A percentile compares a stretch with the other conserved stretches of the same genome.
Evolutionary conservation across 2,329 filamentous ascomycete genomes (phyloP).

Genomic region (Phialophora verrucosa): DNA sequence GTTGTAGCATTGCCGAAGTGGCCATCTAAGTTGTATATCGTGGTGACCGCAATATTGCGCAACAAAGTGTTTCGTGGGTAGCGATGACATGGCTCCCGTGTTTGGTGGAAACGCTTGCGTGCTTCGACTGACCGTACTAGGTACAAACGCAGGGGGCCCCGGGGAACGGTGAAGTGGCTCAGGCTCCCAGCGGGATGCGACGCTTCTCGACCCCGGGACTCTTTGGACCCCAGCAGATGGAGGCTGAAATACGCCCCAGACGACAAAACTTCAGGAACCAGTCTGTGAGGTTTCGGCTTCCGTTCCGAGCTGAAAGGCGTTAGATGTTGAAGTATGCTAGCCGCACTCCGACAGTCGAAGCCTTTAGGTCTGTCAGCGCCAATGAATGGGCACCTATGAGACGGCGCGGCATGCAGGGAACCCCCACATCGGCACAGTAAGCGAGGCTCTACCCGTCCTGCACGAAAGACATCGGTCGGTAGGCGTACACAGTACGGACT

Average conservation of each 20-base stretch:
- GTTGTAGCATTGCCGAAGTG: neutral
- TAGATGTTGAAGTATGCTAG: slow-evolving; percentile 1
- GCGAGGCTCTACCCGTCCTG: slow-evolving; percentile 11
- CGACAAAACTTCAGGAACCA: neutral
- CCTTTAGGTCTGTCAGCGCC: slow-evolving; percentile 11
- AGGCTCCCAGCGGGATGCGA: neutral
- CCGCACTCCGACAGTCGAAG: slow-evolving; percentile 1
- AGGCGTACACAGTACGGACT: neutral
- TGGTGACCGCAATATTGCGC: neutral
- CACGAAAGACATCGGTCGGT: neutral
- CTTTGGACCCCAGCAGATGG: slow-evolving; percentile 4
- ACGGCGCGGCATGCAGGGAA: neutral
- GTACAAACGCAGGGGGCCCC: too few species aligned
- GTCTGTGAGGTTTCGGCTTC: slow-evolving; percentile 14
- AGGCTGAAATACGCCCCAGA: slow-evolving; percentile 5
- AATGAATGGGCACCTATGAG: slow-evolving; percentile 5
- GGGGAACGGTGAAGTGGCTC: neutral
- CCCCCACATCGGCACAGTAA: slow-evolving; percentile 16
- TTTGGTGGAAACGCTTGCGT: too few species aligned
- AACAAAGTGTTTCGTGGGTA: too few species aligned
- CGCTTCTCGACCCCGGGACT: neutral
- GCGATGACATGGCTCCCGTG: too few species aligned
- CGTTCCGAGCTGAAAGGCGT: slow-evolving; percentile 17
- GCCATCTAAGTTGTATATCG: neutral
- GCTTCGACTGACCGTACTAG: too few species aligned